phyloP scores from a whole-genome alignment of 192 early-diverging fungal genomes.

The Entomortierella lignicola region DNA sequence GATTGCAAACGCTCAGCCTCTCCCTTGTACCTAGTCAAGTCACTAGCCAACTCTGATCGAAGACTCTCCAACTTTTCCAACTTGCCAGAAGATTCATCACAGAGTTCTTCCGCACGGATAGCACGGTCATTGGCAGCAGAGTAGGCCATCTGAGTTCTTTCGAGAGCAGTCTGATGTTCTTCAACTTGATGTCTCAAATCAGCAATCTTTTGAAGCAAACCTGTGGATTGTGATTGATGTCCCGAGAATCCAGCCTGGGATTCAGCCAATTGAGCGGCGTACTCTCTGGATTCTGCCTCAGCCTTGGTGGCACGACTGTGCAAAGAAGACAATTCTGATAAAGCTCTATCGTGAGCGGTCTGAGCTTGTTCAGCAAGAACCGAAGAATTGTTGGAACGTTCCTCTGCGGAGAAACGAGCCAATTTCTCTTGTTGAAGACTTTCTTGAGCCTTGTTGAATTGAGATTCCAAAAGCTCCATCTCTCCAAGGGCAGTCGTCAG shows the following conservation, averaged over 20 bases:
- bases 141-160: constrained; percentile 51
- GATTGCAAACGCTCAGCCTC: constrained; percentile 53
- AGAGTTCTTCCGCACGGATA: constrained; percentile 45
- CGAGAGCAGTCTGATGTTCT: constrained; percentile 51
- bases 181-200: constrained; percentile 53
- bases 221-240: constrained; percentile 41
- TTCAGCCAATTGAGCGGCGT: constrained; percentile 53
- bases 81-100: constrained; percentile 44
- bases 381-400: constrained; percentile 55
- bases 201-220: constrained; percentile 28
- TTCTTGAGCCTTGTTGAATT: constrained; percentile 54
- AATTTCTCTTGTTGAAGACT: constrained; percentile 55
- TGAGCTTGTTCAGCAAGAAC: constrained; percentile 63
- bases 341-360: constrained; percentile 59
- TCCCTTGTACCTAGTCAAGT: constrained; percentile 25
- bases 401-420: constrained; percentile 59
- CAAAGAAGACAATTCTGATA: constrained; percentile 58
- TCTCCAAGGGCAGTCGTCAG: constrained; percentile 55
- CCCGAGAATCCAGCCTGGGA: constrained; percentile 47
- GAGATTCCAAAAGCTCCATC: constrained; percentile 46
- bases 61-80: constrained; percentile 50
- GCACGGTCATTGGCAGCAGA: constrained; percentile 54
- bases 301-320: constrained; percentile 57
- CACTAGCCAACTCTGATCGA: constrained; percentile 50
- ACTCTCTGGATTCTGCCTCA: constrained; percentile 58